phyloP scores from a whole-genome alignment of 306 rosid species.

The Dalbergia cultrata region DNA sequence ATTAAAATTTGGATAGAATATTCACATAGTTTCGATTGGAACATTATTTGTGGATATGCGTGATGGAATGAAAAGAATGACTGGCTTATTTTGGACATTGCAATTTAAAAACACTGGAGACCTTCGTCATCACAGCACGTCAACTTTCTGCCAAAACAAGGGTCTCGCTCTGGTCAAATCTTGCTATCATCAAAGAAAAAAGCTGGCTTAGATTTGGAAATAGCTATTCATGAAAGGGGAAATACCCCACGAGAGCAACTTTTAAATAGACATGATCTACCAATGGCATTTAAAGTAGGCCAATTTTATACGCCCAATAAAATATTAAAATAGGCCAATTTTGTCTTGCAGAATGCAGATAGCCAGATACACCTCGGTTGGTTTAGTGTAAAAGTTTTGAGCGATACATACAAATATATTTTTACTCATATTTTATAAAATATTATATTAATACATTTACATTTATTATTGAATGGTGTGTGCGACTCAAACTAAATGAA shows the following conservation, averaged over 20 bases:
- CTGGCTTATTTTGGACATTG: neutral
- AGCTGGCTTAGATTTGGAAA: slow-evolving; percentile 36
- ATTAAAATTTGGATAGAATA: slow-evolving; percentile 1
- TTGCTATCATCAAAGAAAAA: slow-evolving; percentile 44
- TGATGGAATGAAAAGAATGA: neutral
- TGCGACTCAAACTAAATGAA: too few relatives aligned
- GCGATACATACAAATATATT: too few relatives aligned
- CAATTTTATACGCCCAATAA: too few relatives aligned
- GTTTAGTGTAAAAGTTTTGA: too few relatives aligned
- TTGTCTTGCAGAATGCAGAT: too few relatives aligned
- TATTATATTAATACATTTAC: too few relatives aligned
- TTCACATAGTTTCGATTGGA: neutral
- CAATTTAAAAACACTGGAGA: neutral
- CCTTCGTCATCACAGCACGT: neutral
- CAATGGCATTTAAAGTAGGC: too few relatives aligned
- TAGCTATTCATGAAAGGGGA: neutral
- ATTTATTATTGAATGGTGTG: too few relatives aligned
- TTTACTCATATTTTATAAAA: too few relatives aligned
- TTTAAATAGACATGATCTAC: too few relatives aligned
- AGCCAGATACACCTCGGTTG: too few relatives aligned
- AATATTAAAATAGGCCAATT: too few relatives aligned
- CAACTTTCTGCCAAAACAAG: neutral
- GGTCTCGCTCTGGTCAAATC: slow-evolving; percentile 42
- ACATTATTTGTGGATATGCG: slow-evolving; percentile 4
- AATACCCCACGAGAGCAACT: neutral